These are phyloP conservation scores for Zea luxurians DNA, from an alignment of 176 grass and related monocot genomes.

Conservation along the genomic window DNA sequence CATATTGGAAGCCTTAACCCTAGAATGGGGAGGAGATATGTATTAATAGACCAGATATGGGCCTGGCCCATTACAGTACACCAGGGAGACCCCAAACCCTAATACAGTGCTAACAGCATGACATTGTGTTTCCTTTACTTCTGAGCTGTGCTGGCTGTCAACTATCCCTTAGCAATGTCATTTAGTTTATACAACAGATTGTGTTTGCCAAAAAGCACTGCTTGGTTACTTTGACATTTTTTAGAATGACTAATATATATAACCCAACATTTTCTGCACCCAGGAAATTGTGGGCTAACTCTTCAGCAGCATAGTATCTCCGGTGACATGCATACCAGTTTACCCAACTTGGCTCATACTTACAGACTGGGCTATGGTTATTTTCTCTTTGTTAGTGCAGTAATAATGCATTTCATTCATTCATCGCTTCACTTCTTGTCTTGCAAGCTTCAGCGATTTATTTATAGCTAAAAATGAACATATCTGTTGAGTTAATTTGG, in stretches of 20 bases:
- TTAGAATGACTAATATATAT: neutral
- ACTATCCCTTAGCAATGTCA: neutral
- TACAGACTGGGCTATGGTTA: neutral
- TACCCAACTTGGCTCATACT: neutral
- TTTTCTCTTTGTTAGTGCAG: neutral
- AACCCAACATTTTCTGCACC: neutral
- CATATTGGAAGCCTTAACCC: no score
- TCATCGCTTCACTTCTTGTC: neutral
- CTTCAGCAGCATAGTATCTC: constrained; percentile 2
- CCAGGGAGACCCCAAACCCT: no score
- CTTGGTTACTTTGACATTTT: neutral
- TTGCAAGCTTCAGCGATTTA: no score
- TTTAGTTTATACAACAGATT: neutral
- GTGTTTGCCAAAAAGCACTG: neutral
- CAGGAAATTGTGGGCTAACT: neutral
- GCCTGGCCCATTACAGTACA: no score
- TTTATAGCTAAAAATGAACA: constrained; percentile 51
- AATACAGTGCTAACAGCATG: no score
- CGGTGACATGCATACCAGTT: neutral
- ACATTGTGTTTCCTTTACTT: neutral
- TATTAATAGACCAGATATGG: no score
- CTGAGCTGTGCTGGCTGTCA: neutral
- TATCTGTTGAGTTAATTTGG: constrained; percentile 52
- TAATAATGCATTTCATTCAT: neutral
- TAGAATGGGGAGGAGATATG: no score